Percentiles rank a stretch among this genome's conserved stretches.
Evolutionary conservation across 495 filamentous ascomycete species (phyloP).

Genomic region (Lentithecium fluviatile): DNA sequence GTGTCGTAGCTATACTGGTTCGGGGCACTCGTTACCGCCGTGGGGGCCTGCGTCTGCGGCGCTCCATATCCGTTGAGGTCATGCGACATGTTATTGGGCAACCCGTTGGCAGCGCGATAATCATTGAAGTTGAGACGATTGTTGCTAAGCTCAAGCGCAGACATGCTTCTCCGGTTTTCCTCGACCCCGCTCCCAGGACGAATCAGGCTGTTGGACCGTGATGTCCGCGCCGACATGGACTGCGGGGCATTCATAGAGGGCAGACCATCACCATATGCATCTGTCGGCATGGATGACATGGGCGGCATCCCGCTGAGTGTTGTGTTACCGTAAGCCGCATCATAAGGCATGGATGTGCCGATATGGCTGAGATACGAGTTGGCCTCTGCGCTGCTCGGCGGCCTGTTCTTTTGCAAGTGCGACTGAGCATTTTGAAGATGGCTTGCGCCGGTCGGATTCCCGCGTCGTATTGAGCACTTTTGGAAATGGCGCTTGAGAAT

Average conservation of each 20-base stretch:
- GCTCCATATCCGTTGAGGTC: slow-evolving; percentile 21
- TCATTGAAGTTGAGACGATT: slow-evolving; percentile 26
- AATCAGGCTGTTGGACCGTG: slow-evolving; percentile 36
- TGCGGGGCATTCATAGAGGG: slow-evolving; percentile 8
- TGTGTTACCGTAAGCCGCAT: slow-evolving; percentile 26
- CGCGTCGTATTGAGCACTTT: slow-evolving; percentile 92
- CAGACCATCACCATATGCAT: slow-evolving; percentile 25
- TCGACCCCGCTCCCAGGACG: slow-evolving; percentile 29
- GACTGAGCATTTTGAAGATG: slow-evolving; percentile 90
- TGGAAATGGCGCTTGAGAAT: slow-evolving; percentile 98
- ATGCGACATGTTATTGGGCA: slow-evolving; percentile 23
- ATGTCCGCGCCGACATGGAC: slow-evolving; percentile 34
- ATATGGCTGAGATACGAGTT: slow-evolving; percentile 29
- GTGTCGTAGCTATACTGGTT: slow-evolving; percentile 28
- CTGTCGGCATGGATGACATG: slow-evolving; percentile 17
- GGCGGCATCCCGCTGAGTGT: slow-evolving; percentile 20
- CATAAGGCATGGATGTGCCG: slow-evolving; percentile 23
- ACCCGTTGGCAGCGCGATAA: slow-evolving; percentile 8
- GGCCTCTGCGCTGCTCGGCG: slow-evolving; percentile 19
- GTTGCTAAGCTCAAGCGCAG: slow-evolving; percentile 25
- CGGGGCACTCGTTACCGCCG: background rate
- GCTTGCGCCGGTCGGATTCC: slow-evolving; percentile 87
- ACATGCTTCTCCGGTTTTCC: slow-evolving; percentile 35
- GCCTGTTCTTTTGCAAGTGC: slow-evolving; percentile 66
- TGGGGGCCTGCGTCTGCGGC: slow-evolving; percentile 15